Evolutionary conservation across 2,329 filamentous ascomycete species (phyloP), one percentile per base, ranked within the genome.

Genomic region (Annulohypoxylon truncatum): DNA sequence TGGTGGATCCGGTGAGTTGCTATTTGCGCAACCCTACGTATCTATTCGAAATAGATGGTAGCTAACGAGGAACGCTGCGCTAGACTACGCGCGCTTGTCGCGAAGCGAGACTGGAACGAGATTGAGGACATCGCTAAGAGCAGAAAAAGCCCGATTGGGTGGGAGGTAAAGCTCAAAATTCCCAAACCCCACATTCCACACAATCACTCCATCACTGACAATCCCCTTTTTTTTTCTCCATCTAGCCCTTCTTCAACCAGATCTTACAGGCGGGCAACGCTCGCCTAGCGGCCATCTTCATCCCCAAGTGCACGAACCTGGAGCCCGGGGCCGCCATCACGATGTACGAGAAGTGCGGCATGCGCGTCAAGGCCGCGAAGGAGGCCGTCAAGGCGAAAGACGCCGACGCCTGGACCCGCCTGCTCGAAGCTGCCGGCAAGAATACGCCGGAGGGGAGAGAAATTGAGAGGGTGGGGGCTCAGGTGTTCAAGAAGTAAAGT

Each of bases 331-430:
- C 94, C 73, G 84, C 90, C 2, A 90, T 97, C 59, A 87, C 91
- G 71, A 97, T 99, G 95, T 99, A 94, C 86, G 90, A 97, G 73
- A 97, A 97, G 81, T 98, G 96, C 78, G 95, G 95, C 15, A 88
- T 97, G 89, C 84, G 93, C 46, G 87, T 91, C 26, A 94, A 93
- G 80, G 96, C 96, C 2, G 96, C 92, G 3, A 94, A 98, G 80
- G 96, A 98, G 81, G 95, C 96, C 2, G 85, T 94, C 64, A 93
- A 90, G 81, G 85, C 87, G 64, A 96, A 92, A 79, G 92, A 99
- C 76, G 82, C 88, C 51, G 90, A 90, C 72, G 82, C 90, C n/a
- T 89, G 96, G 80, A 87, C 91, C 72, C 84, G 89, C 54, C 80
- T 98, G 69, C 84, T 93, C 70, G 87, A 87, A 61, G 93, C 91